Evolutionary conservation across 192 early-diverging fungal genomes (phyloP), one percentile per base, ranked within the genome.

Genomic region (Rhizoclosmatium globosum): DNA sequence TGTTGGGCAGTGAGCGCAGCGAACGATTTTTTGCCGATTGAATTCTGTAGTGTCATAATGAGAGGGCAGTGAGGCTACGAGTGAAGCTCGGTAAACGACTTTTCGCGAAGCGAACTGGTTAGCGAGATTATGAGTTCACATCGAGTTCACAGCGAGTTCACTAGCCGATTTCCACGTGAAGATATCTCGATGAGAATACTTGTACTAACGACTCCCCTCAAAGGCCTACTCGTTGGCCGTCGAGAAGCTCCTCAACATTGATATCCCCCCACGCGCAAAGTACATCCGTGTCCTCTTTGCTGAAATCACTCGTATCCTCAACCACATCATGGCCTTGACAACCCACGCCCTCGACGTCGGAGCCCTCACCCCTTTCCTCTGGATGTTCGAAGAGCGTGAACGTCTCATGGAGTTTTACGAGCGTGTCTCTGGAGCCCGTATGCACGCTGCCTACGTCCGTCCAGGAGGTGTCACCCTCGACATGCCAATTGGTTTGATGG

Each of bases 341-440:
- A 92, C 95, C 39, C 98, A 99, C 84, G 95, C 96, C 58, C 91
- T 99, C 90, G 98, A 99, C 83, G 96, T 99, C 45, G 98, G 98
- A 76, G 98, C 96, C 41, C 87, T 98, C 85, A 97, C 98, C 42
- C 98, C 98, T 67, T 97, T 99, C 89, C 87, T 99, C 83, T 99
- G 96, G 91, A 92, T 98, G 94, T 98, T 99, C 79, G 98, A 99
- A 89, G 98, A 99, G 87, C 95, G 98, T 83, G 98, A 99, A 83
- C 96, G 97, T 85, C 86, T 96, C 76, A 99, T 99, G 94, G 98
- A 99, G 90, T 98, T 96, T 79, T 99, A 99, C 85, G 98, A 99
- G 83, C 95, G 98, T 82, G 96, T 98, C 42, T 96, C 94, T 9
- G 98, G 98, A 48, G 98, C 98, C 38, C 95, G 98, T 79, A 95